Percentiles rank a stretch among this genome's conserved stretches.
Conservation (phyloP, 768 basidiomycete species). For the Floccularia luteovirens region DNA sequence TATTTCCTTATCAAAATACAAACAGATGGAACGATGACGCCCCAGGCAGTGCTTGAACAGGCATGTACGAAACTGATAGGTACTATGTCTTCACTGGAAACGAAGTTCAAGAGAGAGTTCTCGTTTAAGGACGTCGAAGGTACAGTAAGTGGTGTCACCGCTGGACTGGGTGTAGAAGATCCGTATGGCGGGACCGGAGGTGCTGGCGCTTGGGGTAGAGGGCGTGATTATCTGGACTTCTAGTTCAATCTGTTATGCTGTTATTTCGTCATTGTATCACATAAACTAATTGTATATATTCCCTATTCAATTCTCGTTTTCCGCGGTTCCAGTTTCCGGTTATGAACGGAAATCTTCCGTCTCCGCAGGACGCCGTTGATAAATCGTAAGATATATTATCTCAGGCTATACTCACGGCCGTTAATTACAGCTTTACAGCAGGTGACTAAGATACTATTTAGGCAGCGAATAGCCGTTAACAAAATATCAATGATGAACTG, state of each 20-base stretch:
- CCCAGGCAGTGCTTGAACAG: slow-evolving; percentile 74
- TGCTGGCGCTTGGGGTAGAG: slow-evolving; percentile 32
- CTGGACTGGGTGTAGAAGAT: slow-evolving; percentile 26
- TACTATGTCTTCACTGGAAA: slow-evolving; percentile 57
- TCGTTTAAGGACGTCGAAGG: slow-evolving; percentile 69
- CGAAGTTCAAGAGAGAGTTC: slow-evolving; percentile 79
- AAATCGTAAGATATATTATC: too few relatives aligned
- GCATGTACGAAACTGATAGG: slow-evolving; percentile 80
- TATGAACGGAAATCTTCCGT: too few relatives aligned
- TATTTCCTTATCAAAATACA: slow-evolving; percentile 94
- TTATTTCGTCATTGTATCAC: slow-evolving; percentile 1
- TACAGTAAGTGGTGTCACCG: slow-evolving; percentile 14
- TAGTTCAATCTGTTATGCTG: too few relatives aligned
- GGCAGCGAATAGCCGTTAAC: too few relatives aligned
- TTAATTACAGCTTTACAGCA: too few relatives aligned
- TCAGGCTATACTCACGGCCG: too few relatives aligned
- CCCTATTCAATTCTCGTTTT: too few relatives aligned
- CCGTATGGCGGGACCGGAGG: slow-evolving; percentile 33
- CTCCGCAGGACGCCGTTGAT: too few relatives aligned
- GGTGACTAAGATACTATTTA: too few relatives aligned
- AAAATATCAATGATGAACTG: too few relatives aligned
- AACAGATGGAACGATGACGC: slow-evolving; percentile 83
- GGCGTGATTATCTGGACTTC: slow-evolving; percentile 49
- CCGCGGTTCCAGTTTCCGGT: too few relatives aligned
- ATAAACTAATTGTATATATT: neutral